Percentiles rank a stretch among this genome's conserved stretches.
Evolutionary conservation across 2,329 filamentous ascomycete species (phyloP).

Genomic region (Pyrenochaeta sp.): DNA sequence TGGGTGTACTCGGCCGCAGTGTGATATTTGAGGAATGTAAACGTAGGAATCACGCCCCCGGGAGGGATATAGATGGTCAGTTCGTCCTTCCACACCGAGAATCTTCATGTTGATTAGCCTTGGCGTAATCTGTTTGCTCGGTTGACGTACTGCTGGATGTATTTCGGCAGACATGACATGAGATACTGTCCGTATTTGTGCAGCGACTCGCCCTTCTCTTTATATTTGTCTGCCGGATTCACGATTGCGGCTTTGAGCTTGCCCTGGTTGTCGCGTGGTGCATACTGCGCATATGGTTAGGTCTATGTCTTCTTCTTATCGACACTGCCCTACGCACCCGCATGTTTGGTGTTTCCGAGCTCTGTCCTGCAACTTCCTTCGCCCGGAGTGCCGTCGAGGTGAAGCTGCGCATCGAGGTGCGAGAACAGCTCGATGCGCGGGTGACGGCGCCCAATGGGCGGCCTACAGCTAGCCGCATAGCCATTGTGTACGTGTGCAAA

Average conservation of each 20-base stretch:
- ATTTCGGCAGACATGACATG: constrained; percentile 96
- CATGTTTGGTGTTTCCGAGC: constrained; percentile 57
- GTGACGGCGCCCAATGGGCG: constrained; percentile 50
- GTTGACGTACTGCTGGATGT: constrained; percentile 80
- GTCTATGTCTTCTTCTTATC: not conserved
- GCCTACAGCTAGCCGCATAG: constrained; percentile 51
- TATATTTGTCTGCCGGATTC: constrained; percentile 93
- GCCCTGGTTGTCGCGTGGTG: constrained; percentile 52
- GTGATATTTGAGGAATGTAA: constrained; percentile 96
- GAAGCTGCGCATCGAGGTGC: constrained; percentile 52
- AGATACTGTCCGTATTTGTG: constrained; percentile 97
- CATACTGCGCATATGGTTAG: constrained; percentile 48
- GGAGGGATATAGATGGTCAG: constrained; percentile 93
- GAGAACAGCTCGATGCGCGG: constrained; percentile 46
- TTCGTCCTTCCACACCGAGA: constrained; percentile 99
- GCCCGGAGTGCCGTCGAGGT: constrained; percentile 52
- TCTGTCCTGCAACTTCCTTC: constrained; percentile 55
- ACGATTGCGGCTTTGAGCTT: constrained; percentile 80
- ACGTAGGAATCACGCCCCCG: constrained; percentile 86
- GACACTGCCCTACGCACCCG: constrained; percentile 40
- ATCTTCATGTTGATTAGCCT: constrained; percentile 54
- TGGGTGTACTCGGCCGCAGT: constrained; percentile 97
- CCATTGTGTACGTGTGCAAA: constrained; percentile 44
- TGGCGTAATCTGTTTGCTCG: not conserved
- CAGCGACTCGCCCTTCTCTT: constrained; percentile 83